Evolutionary conservation across 805 yeast genomes (phyloP).

Genomic region (Blastobotrys muscicola): DNA sequence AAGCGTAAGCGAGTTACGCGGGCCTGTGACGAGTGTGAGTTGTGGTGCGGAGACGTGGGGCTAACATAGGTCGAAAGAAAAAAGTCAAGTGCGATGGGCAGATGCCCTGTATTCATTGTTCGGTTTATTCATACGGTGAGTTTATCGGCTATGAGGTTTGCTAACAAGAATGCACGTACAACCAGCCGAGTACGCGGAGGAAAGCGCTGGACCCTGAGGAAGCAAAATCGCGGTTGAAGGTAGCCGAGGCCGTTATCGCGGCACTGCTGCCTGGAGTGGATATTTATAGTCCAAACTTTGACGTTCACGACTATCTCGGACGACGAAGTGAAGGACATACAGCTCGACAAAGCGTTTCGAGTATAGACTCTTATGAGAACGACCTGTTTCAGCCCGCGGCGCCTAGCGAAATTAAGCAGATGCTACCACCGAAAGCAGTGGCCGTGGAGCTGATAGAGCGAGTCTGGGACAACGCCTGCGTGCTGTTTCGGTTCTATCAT

Average conservation of each 20-base stretch:
- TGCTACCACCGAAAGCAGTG: conserved; percentile 64
- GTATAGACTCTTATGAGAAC: conserved; percentile 11
- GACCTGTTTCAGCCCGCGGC: conserved; percentile 22
- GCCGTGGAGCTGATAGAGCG: conserved; percentile 63
- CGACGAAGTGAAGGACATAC: neutral
- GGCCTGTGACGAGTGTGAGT: conserved; percentile 61
- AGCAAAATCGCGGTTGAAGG: conserved; percentile 28
- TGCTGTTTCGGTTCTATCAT: conserved; percentile 75
- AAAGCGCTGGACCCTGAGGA: conserved; percentile 27
- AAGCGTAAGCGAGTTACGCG: conserved; percentile 59
- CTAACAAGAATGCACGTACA: conserved; percentile 55
- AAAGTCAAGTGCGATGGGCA: conserved; percentile 75
- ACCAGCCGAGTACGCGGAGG: conserved; percentile 59
- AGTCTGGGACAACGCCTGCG: conserved; percentile 82
- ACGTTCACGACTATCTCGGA: conserved; percentile 4
- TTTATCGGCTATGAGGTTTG: neutral
- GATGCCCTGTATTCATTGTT: conserved; percentile 73
- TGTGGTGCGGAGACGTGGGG: neutral
- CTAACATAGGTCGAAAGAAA: conserved; percentile 40
- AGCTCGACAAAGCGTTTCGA: neutral
- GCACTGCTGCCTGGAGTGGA: conserved; percentile 34
- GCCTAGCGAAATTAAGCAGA: conserved; percentile 44
- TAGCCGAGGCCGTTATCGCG: conserved; percentile 29
- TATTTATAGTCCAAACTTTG: conserved; percentile 25
- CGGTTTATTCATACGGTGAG: conserved; percentile 65